phyloP scores from a whole-genome alignment of 768 basidiomycete species.

The Tephrocybe sp. region DNA sequence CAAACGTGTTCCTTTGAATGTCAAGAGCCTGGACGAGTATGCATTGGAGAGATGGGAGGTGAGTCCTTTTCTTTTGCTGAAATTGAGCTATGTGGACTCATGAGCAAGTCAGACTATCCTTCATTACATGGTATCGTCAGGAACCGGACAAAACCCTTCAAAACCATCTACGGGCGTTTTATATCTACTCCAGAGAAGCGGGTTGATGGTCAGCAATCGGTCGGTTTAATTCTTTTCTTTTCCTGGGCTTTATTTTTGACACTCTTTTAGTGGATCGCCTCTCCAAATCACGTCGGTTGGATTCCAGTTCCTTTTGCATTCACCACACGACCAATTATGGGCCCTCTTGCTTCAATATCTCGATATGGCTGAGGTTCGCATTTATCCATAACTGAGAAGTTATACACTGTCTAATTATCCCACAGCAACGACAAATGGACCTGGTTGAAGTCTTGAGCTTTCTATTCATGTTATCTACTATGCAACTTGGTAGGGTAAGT shows the following conservation, averaged over 20 bases:
- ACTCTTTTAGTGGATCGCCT: slow-evolving; percentile 42
- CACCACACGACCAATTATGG: slow-evolving; percentile 95
- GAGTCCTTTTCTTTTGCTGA: slow-evolving; percentile 16
- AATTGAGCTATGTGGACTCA: slow-evolving; percentile 1
- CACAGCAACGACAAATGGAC: slow-evolving; percentile 84
- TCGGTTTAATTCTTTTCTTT: slow-evolving; percentile 31
- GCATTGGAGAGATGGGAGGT: slow-evolving; percentile 93
- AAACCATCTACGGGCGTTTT: slow-evolving; percentile 84
- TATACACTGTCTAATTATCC: slow-evolving; percentile 16
- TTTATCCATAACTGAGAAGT: slow-evolving; percentile 6
- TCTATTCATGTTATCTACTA: slow-evolving; percentile 95
- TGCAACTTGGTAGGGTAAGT: slow-evolving; percentile 87
- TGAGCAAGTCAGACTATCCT: slow-evolving; percentile 71
- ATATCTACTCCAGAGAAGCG: slow-evolving; percentile 77
- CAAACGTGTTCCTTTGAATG: slow-evolving; percentile 48
- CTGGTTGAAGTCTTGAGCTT: slow-evolving; percentile 91
- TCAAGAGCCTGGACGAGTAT: slow-evolving; percentile 72
- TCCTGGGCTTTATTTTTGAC: slow-evolving; percentile 11
- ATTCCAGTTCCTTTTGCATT: slow-evolving; percentile 94
- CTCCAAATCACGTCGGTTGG: slow-evolving; percentile 89
- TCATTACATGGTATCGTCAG: slow-evolving; percentile 97
- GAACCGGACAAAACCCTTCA: slow-evolving; percentile 68
- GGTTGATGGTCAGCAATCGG: slow-evolving; percentile 78
- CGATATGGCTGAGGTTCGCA: slow-evolving; percentile 72
- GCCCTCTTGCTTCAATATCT: slow-evolving; percentile 90